Percentiles rank a stretch among this genome's conserved stretches.
phyloP scores from a whole-genome alignment of 192 early-diverging fungal species.

The Chytriomyces sp. region DNA sequence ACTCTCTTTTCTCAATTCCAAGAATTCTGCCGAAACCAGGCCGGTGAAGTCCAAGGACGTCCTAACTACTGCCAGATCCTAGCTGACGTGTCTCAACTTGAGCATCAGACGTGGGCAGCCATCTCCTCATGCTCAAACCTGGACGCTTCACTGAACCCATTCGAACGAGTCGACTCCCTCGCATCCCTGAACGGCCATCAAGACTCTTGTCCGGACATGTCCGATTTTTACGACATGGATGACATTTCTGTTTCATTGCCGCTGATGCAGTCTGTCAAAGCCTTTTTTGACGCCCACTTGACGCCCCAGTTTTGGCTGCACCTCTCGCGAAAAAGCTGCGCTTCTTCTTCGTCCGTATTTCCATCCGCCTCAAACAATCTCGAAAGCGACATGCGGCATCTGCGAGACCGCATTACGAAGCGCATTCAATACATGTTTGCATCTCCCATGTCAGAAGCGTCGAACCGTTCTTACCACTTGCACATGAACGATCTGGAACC shows the following conservation, averaged over 20 bases:
- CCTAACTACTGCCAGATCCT: background rate
- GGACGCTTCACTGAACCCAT: background rate
- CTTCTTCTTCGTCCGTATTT: background rate
- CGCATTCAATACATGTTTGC: background rate
- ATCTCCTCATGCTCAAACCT: background rate
- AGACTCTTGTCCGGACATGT: conserved; percentile 11
- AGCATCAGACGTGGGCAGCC: background rate
- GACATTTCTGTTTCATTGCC: conserved; percentile 3
- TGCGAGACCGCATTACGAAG: background rate
- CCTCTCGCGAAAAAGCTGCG: background rate
- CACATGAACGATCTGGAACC: conserved; percentile 30
- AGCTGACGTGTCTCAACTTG: background rate
- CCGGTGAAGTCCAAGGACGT: background rate
- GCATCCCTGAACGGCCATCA: background rate
- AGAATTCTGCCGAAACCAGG: too few species aligned
- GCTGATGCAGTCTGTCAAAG: background rate
- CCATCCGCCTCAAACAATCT: background rate
- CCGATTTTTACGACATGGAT: conserved; percentile 27
- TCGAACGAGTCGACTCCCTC: background rate
- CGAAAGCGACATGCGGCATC: background rate
- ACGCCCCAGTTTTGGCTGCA: conserved; percentile 11
- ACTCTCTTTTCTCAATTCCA: too few species aligned
- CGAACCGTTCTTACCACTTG: background rate
- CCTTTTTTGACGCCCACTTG: conserved; percentile 2
- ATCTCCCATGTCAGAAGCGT: background rate